These are phyloP conservation scores for Collybiopsis confluens DNA, from an alignment of 768 basidiomycete genomes.

Conservation along the genomic window DNA sequence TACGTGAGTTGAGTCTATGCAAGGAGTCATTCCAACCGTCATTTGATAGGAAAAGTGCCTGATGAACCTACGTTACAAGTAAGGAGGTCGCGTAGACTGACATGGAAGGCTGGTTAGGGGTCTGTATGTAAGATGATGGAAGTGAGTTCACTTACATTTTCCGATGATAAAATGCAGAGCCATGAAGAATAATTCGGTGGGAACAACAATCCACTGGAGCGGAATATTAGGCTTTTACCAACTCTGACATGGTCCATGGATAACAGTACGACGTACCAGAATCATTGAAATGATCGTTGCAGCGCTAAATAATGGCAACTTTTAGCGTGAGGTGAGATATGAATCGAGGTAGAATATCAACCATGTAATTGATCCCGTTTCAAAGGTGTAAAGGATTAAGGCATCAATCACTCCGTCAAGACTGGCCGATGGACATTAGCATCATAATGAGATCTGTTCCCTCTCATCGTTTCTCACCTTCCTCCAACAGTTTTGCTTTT, in stretches of 20 bases:
- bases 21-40: not conserved
- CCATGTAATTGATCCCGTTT: conserved; percentile 51
- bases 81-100: conserved; percentile 6
- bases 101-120: not conserved
- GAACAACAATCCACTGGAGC: conserved; percentile 42
- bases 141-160: conserved; percentile 32
- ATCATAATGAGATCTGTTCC: conserved; percentile 11
- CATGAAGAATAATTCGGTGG: conserved; percentile 47
- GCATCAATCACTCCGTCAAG: conserved; percentile 43
- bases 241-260: not conserved
- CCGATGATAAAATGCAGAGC: conserved; percentile 50
- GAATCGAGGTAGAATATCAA: conserved; percentile 12
- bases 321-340: not conserved
- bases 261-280: conserved; percentile 28
- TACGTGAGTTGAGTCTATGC: conserved; percentile 7
- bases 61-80: conserved; percentile 2
- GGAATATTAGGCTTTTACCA: not conserved
- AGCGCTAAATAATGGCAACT: conserved; percentile 18
- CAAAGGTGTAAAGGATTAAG: conserved; percentile 47
- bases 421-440: conserved; percentile 18
- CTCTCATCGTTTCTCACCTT: conserved; percentile 23
- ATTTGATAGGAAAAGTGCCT: not conserved
- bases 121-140: not conserved
- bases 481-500: conserved; percentile 32
- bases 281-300: conserved; percentile 43